phyloP scores from a whole-genome alignment of 2,329 filamentous ascomycete species.

The Diaporthe velutina region DNA sequence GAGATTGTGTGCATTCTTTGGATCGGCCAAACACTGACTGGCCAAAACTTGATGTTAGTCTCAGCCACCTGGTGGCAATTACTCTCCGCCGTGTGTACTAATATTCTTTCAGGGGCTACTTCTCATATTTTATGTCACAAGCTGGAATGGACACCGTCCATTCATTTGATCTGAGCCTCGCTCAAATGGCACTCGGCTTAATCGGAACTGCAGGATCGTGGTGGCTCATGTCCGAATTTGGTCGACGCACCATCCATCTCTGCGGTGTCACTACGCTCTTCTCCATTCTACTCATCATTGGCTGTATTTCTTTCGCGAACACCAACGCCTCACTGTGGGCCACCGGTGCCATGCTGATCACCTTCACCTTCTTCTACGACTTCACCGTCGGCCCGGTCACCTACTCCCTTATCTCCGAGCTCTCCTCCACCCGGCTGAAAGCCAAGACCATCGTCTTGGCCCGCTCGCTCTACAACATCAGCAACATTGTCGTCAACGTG shows the following conservation, averaged over 20 bases:
- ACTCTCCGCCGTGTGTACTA: neutral
- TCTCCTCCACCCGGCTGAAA: slow-evolving; percentile 85
- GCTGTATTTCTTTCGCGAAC: slow-evolving; percentile 74
- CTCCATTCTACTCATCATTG: slow-evolving; percentile 85
- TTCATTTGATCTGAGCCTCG: slow-evolving; percentile 71
- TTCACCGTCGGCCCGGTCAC: slow-evolving; percentile 89
- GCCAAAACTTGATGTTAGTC: slow-evolving; percentile 53
- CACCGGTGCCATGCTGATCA: slow-evolving; percentile 86
- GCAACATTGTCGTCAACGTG: slow-evolving; percentile 84
- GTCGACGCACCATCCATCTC: slow-evolving; percentile 81
- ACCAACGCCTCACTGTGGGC: slow-evolving; percentile 75
- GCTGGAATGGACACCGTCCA: slow-evolving; percentile 67
- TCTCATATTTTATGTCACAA: slow-evolving; percentile 73
- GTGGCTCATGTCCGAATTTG: slow-evolving; percentile 83
- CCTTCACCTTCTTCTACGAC: slow-evolving; percentile 87
- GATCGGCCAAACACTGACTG: slow-evolving; percentile 74
- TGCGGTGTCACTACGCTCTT: slow-evolving; percentile 81
- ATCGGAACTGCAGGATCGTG: slow-evolving; percentile 85
- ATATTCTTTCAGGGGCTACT: slow-evolving; percentile 72
- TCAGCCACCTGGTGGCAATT: neutral
- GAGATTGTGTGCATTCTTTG: slow-evolving; percentile 77
- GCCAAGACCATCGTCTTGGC: slow-evolving; percentile 94
- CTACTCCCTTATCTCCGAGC: slow-evolving; percentile 88
- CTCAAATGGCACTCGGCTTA: slow-evolving; percentile 80
- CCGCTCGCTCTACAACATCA: slow-evolving; percentile 84